Evolutionary conservation across 2,329 filamentous ascomycete genomes (phyloP), one percentile per base, ranked within the genome.

Genomic region (Calonectria multiphialidica): DNA sequence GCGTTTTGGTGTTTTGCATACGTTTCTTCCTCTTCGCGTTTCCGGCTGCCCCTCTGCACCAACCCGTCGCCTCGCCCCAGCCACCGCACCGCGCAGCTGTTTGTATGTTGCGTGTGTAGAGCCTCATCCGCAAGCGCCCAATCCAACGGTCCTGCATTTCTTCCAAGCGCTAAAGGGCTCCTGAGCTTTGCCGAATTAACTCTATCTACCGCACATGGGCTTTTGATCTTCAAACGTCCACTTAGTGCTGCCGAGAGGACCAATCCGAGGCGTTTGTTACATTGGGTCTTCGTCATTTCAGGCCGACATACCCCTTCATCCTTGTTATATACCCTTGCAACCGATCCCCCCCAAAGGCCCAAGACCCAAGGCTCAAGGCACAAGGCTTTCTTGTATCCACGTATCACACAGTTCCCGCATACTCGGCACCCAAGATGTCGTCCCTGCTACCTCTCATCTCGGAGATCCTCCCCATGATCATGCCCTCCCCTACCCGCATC

Each of bases 381-480:
- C 35, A 61, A 45, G 50, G 30, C 28, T 49, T 25, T 47, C 47
- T 28, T 21, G 18, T 61, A 61, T 59, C 47, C 37, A 30, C 55
- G 33, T 47, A 55, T 33, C 25, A 33, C 35, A 21, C 53, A 40
- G 53, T 40, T 59, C 53, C 53, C 37, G 33, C 53, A 37, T 59
- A 40, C 53, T 9, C 23, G 13, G 16, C 28, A 47, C 49, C 61
- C 53, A 77, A 66, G 59, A 89, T 91, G 89, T 84, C 88, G 61
- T 87, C 88, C 28, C 80, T 91, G 12, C 80, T 91, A 35, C 88
- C 90, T 33, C 80, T 91, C 71, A 84, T 91, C 66, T 88, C 88
- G 74, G 90, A 91, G 75, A 83, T 91, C 61, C 82, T 91, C 61
- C 90, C 89, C 71, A 91, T 92, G 87, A 87, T 91, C 70, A 83